Percentiles rank a stretch among this genome's conserved stretches.
These are phyloP conservation scores for Arthromyces matolae DNA, from an alignment of 768 basidiomycete genomes.

Conservation along the genomic window DNA sequence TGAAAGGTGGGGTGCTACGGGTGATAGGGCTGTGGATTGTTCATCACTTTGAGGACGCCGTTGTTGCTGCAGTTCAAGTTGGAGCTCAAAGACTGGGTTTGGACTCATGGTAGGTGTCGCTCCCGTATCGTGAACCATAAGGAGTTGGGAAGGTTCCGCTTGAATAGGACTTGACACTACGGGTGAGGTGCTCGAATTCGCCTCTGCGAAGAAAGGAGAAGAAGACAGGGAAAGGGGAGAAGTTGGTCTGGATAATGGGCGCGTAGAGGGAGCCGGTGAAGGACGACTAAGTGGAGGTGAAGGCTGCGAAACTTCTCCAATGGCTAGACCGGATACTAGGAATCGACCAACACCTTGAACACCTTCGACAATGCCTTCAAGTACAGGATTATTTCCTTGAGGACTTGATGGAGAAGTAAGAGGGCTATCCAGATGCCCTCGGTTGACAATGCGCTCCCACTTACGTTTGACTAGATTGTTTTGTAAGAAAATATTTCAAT, in stretches of 20 bases:
- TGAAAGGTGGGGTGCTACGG: too few relatives aligned
- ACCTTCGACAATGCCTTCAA: slow-evolving; percentile 64
- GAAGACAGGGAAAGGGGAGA: slow-evolving; percentile 45
- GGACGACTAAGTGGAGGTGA: slow-evolving; percentile 8
- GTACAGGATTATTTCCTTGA: slow-evolving; percentile 32
- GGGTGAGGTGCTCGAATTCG: slow-evolving; percentile 1
- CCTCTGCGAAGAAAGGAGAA: slow-evolving; percentile 41
- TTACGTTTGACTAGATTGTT: slow-evolving; percentile 74
- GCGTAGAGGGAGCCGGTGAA: slow-evolving; percentile 13
- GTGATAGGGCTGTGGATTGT: too few relatives aligned
- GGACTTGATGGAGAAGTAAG: slow-evolving; percentile 15
- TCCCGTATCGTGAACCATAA: slow-evolving; percentile 47
- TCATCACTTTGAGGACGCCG: too few relatives aligned
- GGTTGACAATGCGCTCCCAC: slow-evolving; percentile 78
- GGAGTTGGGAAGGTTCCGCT: slow-evolving; percentile 27
- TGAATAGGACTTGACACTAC: slow-evolving; percentile 16
- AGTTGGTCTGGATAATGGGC: too few relatives aligned
- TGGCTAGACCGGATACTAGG: slow-evolving; percentile 43
- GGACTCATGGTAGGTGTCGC: slow-evolving; percentile 48
- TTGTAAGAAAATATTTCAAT: too few relatives aligned
- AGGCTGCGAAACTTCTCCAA: slow-evolving; percentile 22
- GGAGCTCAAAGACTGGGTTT: slow-evolving; percentile 38
- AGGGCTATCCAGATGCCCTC: slow-evolving; percentile 39
- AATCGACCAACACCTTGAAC: slow-evolving; percentile 58
- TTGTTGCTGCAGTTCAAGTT: slow-evolving; percentile 24